Percentiles rank a stretch among this genome's conserved stretches.
phyloP scores from a whole-genome alignment of 2,329 filamentous ascomycete genomes.

The Dendryphion nanum region DNA sequence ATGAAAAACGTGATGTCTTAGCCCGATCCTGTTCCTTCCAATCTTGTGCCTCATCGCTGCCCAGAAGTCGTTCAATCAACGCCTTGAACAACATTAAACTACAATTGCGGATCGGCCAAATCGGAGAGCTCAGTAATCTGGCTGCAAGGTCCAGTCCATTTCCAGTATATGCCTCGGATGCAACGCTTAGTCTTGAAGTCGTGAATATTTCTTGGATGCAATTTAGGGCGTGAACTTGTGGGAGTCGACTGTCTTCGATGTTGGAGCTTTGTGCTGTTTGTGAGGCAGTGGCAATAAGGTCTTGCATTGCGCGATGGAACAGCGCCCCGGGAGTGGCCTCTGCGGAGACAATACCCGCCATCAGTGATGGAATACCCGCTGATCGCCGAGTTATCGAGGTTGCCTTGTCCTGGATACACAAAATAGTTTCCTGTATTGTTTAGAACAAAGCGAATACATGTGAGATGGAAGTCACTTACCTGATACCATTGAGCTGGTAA shows the following conservation, averaged over 20 bases:
- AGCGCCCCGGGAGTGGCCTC: conserved; percentile 58
- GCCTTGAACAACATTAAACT: conserved; percentile 85
- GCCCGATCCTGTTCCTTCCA: conserved; percentile 50
- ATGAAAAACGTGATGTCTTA: conserved; percentile 59
- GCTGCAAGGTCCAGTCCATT: conserved; percentile 77
- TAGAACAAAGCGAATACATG: conserved; percentile 3
- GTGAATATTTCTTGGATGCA: conserved; percentile 91
- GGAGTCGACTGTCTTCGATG: conserved; percentile 59
- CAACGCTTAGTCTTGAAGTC: conserved; percentile 70
- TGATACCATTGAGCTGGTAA: conserved; percentile 69
- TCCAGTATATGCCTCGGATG: conserved; percentile 72
- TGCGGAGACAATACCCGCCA: conserved; percentile 76
- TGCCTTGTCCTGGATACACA: conserved; percentile 70
- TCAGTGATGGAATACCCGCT: conserved; percentile 83
- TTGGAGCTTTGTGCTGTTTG: conserved; percentile 55
- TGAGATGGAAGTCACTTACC: conserved; percentile 17
- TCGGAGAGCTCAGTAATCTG: conserved; percentile 68
- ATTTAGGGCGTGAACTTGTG: conserved; percentile 94
- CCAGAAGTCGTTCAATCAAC: conserved; percentile 75
- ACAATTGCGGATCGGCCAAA: conserved; percentile 94
- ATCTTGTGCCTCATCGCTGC: conserved; percentile 65
- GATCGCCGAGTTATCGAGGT: conserved; percentile 84
- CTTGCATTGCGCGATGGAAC: conserved; percentile 63
- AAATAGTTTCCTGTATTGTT: conserved; percentile 56
- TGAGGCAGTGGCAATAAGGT: conserved; percentile 60